Conservation (phyloP, 495 filamentous ascomycete genomes). For the Xylaria curta region DNA sequence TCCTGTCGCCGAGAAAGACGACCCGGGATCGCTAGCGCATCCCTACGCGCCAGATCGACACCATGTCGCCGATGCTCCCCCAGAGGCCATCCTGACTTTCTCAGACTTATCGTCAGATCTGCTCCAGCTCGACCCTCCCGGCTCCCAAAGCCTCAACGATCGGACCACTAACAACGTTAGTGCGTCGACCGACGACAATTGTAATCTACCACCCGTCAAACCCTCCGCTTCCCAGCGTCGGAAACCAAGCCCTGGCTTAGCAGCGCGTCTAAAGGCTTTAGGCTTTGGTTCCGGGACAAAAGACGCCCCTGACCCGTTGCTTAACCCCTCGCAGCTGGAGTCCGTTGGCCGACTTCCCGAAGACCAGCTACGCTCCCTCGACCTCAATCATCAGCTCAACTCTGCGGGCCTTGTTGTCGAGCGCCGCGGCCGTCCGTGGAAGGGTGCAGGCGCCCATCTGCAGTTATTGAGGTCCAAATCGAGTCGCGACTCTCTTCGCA, state of each 20-base stretch:
- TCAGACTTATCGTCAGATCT: constrained; percentile 49
- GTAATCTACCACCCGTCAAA: constrained; percentile 27
- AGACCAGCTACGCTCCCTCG: constrained; percentile 72
- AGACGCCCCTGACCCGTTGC: constrained; percentile 45
- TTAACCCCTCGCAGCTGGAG: constrained; percentile 40
- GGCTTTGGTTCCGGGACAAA: constrained; percentile 60
- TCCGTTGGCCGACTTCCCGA: constrained; percentile 75
- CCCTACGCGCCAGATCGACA: constrained; percentile 28
- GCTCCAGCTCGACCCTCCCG: constrained; percentile 43
- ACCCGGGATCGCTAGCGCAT: constrained; percentile 33
- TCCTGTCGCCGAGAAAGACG: constrained; percentile 26
- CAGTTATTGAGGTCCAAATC: constrained; percentile 44
- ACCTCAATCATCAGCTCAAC: constrained; percentile 64
- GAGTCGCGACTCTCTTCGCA: constrained; percentile 41
- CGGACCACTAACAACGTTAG: constrained; percentile 29
- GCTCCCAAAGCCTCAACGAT: constrained; percentile 24
- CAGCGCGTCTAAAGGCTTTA: constrained; percentile 76
- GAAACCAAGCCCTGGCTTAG: constrained; percentile 74
- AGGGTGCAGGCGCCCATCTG: constrained; percentile 54
- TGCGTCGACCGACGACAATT: constrained; percentile 13
- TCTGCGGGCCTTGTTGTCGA: constrained; percentile 60
- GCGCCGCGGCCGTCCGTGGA: constrained; percentile 70
- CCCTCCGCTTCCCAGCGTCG: constrained; percentile 46
- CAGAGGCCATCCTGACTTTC: constrained; percentile 46
- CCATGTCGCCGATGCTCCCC: constrained; percentile 38